Evolutionary conservation across 2,329 filamentous ascomycete genomes (phyloP).

Genomic region (Xylaria sp.): DNA sequence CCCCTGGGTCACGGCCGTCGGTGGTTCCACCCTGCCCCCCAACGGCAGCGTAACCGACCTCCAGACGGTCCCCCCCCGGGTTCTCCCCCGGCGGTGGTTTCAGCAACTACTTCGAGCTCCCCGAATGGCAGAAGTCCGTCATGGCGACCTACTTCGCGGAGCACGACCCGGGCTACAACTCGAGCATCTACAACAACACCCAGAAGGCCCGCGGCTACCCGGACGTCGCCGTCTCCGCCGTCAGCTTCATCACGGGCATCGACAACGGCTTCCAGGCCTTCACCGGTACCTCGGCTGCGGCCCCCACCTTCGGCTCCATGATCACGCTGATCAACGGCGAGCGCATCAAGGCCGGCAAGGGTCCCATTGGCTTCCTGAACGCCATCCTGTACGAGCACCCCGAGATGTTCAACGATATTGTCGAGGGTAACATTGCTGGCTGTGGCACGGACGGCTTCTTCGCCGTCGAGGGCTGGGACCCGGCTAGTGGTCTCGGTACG

Average conservation of each 20-base stretch:
- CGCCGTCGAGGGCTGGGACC: conserved; percentile 14
- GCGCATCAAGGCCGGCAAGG: conserved; percentile 15
- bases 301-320: conserved; percentile 14
- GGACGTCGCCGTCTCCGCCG: conserved; percentile 26
- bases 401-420: conserved; percentile 17
- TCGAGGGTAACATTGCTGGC: conserved; percentile 11
- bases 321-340: conserved; percentile 18
- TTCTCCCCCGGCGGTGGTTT: conserved; percentile 19
- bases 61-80: background rate
- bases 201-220: conserved; percentile 25
- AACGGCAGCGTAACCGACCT: conserved; percentile 5
- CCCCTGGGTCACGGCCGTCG: conserved; percentile 10
- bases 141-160: conserved; percentile 24
- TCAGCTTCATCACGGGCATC: conserved; percentile 23
- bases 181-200: conserved; percentile 13
- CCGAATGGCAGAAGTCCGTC: conserved; percentile 24
- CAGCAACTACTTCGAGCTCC: conserved; percentile 23
- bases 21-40: conserved; percentile 1
- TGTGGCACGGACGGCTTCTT: conserved; percentile 13
- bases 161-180: conserved; percentile 25
- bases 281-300: conserved; percentile 24
- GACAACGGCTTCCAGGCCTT: conserved; percentile 19
- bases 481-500: conserved; percentile 13
- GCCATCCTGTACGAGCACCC: conserved; percentile 17
- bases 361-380: conserved; percentile 17